Evolutionary conservation across 805 yeast genomes (phyloP).

Genomic region (Saccharomycopsis vini): DNA sequence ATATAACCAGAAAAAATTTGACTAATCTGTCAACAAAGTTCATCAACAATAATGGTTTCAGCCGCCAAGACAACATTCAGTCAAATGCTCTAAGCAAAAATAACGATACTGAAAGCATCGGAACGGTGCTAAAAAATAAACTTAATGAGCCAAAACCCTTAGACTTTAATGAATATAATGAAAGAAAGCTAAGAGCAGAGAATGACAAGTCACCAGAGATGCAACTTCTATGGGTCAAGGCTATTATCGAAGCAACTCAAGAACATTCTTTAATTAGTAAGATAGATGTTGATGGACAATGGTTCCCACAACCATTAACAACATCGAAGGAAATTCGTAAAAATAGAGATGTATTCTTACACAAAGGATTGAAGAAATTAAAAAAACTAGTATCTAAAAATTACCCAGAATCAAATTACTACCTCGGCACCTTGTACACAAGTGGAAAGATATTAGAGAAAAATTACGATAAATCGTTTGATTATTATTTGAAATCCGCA

Average conservation of each 20-base stretch:
- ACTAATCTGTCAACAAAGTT: no score
- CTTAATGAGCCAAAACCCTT: slow-evolving; percentile 7
- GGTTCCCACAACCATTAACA: slow-evolving; percentile 30
- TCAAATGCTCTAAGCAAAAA: no score
- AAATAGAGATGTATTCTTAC: slow-evolving; percentile 46
- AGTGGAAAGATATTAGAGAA: slow-evolving; percentile 41
- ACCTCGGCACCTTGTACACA: slow-evolving; percentile 51
- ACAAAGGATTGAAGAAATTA: slow-evolving; percentile 50
- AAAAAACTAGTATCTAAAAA: slow-evolving; percentile 46
- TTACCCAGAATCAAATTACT: slow-evolving; percentile 48
- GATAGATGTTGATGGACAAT: slow-evolving; percentile 41
- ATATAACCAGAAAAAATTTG: no score
- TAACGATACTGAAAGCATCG: no score
- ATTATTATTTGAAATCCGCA: slow-evolving; percentile 52
- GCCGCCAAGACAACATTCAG: no score
- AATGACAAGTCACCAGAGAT: slow-evolving; percentile 32
- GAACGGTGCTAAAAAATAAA: no score
- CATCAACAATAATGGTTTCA: no score
- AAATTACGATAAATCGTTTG: slow-evolving; percentile 54
- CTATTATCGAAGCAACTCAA: slow-evolving; percentile 39
- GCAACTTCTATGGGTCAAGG: slow-evolving; percentile 60
- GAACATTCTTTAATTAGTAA: slow-evolving; percentile 34
- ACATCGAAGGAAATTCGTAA: slow-evolving; percentile 36
- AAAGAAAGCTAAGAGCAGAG: slow-evolving; percentile 13
- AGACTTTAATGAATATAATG: slow-evolving; percentile 14